Base-by-base conservation (phyloP, 257 asterid genomes). In the Eucommia ulmoides region DNA sequence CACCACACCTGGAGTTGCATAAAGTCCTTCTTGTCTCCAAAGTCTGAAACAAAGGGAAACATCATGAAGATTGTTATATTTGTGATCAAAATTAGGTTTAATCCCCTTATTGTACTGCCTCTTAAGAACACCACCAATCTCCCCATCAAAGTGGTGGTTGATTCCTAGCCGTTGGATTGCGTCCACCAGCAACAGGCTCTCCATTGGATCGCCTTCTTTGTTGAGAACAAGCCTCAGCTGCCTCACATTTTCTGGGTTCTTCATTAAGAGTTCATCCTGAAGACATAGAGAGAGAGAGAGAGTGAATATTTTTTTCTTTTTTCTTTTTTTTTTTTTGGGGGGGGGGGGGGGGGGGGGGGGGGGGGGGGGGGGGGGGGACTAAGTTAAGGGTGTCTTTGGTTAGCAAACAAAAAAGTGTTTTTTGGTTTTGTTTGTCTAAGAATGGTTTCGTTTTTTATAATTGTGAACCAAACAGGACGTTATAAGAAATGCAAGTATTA, bases 21-120 rank as follows among this genome's bases (percentile, higher is more conserved):
- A 21, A 12, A 20, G 35, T 20, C 49, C 62, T 1, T 10, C 41
- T 57, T 57, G 62, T 49, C 55, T 48, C 19, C 48, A 46, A 3
- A 49, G 38, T 57, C 62, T 51, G 41, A 57, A 57, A 20, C 20
- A 45, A 48, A 57, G 55, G 20, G 62, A 29, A 22, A 47, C 33
- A 5, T 5, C 41, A 8, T 49, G 14, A 2, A 47, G 41, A 12
- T 33, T 11, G 8, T 16, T 29, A 25, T 21, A 12, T n/a, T 35
- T 35, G 16, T 35, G 44, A 35, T 2, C 44, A 4, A n/a, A n/a
- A n/a, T 11, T 18, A 3, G 44, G 11, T 6, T 35, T 35, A 11
- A 35, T 35, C 11, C 3, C 3, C 44, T 0, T 1, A 29, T 48
- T n/a, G n/a, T n/a, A 11, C 22, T 57, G 63, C 49, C 20, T 3